Conservation (phyloP, 78 protist species). For the Thecamonas trahens region DNA sequence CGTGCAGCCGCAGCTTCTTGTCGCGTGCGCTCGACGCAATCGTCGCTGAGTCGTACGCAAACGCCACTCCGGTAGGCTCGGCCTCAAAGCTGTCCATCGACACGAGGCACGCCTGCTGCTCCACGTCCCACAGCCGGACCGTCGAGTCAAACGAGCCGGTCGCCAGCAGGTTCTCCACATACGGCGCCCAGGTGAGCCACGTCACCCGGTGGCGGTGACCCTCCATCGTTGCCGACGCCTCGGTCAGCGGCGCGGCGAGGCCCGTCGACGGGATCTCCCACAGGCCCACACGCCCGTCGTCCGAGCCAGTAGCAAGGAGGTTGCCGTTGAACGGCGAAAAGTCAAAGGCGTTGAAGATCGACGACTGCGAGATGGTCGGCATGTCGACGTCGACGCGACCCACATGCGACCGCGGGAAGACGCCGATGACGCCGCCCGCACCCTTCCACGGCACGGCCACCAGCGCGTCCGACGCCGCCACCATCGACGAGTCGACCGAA, state of each 20-base stretch:
- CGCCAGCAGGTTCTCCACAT: too few relatives aligned
- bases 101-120: too few relatives aligned
- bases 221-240: background rate
- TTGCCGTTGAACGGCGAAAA: slow-evolving; percentile 51
- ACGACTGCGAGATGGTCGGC: too few relatives aligned
- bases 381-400: background rate
- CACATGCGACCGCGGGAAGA: background rate
- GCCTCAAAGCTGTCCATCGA: too few relatives aligned
- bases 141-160: too few relatives aligned
- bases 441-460: slow-evolving; percentile 29
- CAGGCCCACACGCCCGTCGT: slow-evolving; percentile 33
- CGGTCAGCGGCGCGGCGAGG: slow-evolving; percentile 1
- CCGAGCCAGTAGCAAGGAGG: slow-evolving; percentile 41
- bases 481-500: slow-evolving; percentile 13
- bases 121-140: too few relatives aligned
- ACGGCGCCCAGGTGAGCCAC: too few relatives aligned
- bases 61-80: too few relatives aligned
- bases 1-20: slow-evolving; percentile 29
- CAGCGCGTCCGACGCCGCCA: slow-evolving; percentile 9
- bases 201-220: slow-evolving; percentile 28
- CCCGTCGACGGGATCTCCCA: slow-evolving; percentile 53
- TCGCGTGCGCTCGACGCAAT: slow-evolving; percentile 30
- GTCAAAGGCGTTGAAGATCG: slow-evolving; percentile 19
- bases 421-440: slow-evolving; percentile 33
- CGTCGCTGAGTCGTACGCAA: too few relatives aligned